Conservation (phyloP, 2,329 filamentous ascomycete species). For the Dendrostoma leiphaemia region DNA sequence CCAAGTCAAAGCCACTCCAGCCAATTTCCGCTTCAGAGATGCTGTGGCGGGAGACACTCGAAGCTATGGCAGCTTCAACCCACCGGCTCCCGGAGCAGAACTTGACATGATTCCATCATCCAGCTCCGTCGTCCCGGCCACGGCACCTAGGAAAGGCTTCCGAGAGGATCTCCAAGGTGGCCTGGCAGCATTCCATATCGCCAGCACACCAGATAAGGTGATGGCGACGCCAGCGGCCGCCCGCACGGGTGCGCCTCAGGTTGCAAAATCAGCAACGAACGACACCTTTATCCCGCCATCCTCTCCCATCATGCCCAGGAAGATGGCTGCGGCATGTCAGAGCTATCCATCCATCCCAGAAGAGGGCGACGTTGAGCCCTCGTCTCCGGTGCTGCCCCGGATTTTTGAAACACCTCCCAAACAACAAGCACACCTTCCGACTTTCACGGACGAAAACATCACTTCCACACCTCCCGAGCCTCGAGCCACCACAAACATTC, state of each 20-base stretch:
- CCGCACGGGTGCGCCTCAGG: constrained; percentile 8
- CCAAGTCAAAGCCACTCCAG: constrained; percentile 57
- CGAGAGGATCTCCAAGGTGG: constrained; percentile 7
- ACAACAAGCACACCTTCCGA: background rate
- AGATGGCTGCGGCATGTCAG: constrained; percentile 1
- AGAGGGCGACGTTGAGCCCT: constrained; percentile 1
- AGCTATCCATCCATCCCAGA: constrained; percentile 1
- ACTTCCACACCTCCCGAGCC: constrained; percentile 16
- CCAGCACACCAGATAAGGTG: constrained; percentile 22
- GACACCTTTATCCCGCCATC: constrained; percentile 16
- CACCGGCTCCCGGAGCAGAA: constrained; percentile 1
- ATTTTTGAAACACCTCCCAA: constrained; percentile 19
- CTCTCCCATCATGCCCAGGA: constrained; percentile 20
- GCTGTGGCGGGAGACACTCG: constrained; percentile 36
- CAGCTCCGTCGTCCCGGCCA: constrained; percentile 26
- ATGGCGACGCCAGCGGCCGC: constrained; percentile 25
- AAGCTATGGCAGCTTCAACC: constrained; percentile 23
- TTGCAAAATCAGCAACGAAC: background rate
- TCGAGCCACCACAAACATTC: background rate
- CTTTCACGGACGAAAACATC: constrained; percentile 5
- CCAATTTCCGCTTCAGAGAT: constrained; percentile 53
- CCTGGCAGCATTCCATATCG: constrained; percentile 19
- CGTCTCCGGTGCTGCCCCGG: constrained; percentile 12
- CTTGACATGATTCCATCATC: constrained; percentile 21
- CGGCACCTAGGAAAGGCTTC: constrained; percentile 19